phyloP scores from a whole-genome alignment of 1,139 yeast genomes.

The Insectozyma bohioensis region DNA sequence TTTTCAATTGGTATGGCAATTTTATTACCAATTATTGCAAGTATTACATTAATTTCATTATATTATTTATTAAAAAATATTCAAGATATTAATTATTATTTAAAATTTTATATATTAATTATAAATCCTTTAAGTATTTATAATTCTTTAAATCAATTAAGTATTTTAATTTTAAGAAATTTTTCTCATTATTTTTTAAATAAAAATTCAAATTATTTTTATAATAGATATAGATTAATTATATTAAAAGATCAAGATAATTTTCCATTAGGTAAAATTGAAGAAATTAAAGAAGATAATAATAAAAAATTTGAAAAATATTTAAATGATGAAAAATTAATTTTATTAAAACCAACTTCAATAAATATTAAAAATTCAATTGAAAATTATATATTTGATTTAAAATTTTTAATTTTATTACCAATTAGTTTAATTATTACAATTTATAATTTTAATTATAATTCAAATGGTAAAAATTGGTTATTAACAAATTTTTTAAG shows the following conservation, averaged over 20 bases:
- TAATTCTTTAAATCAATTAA: conserved; percentile 15
- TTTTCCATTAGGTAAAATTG: conserved; percentile 25
- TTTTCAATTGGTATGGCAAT: conserved; percentile 23
- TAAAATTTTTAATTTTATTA: conserved; percentile 26
- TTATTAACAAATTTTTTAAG: conserved; percentile 33
- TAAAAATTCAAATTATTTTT: conserved; percentile 13
- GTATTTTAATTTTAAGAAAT: conserved; percentile 8
- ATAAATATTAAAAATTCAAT: conserved; percentile 3
- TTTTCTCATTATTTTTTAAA: conserved; percentile 17
- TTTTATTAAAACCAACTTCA: conserved; percentile 7
- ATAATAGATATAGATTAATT: conserved; percentile 22
- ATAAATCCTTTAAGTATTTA: conserved; percentile 20
- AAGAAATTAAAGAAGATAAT: conserved; percentile 15
- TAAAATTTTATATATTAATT: conserved; percentile 32
- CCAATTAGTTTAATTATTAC: conserved; percentile 21
- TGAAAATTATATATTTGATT: conserved; percentile 31
- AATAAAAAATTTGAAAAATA: conserved; percentile 8
- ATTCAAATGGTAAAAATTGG: conserved; percentile 25
- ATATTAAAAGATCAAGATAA: conserved; percentile 18
- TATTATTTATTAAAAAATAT: conserved; percentile 34
- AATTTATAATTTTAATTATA: conserved; percentile 11
- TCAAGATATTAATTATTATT: conserved; percentile 23
- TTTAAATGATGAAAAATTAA: conserved; percentile 7
- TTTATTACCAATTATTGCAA: conserved; percentile 42
- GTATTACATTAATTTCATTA: conserved; percentile 30